These are phyloP conservation scores for Eucalyptus regnans DNA, from an alignment of 345 rosid species.

Conservation along the genomic window DNA sequence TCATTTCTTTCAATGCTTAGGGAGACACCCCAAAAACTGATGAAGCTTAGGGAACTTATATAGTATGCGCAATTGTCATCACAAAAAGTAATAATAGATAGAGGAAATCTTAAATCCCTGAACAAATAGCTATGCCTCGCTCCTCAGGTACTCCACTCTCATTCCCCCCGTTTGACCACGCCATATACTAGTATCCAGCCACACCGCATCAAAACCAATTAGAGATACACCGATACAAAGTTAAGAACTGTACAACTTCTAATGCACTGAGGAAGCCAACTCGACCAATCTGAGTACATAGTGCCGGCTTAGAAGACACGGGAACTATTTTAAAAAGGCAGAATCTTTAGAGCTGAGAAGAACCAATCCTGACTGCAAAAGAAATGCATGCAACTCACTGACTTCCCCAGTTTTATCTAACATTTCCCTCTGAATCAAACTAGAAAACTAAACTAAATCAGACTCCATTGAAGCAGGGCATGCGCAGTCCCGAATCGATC, in stretches of 20 bases:
- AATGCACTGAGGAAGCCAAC: not conserved
- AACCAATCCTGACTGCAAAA: not conserved
- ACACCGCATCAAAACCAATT: not conserved
- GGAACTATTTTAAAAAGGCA: not conserved
- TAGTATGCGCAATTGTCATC: not conserved
- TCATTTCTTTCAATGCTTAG: not conserved
- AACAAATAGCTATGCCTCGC: not conserved
- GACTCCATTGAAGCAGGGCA: not conserved
- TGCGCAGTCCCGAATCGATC: not conserved
- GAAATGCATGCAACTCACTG: not conserved
- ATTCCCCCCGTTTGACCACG: not conserved
- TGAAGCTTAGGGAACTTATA: not conserved
- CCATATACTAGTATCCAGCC: not conserved
- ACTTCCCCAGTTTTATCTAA: not conserved
- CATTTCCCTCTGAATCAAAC: not conserved
- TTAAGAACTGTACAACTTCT: not conserved
- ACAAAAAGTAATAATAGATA: not conserved
- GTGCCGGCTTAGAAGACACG: not conserved
- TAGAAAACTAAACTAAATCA: not conserved
- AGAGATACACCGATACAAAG: not conserved
- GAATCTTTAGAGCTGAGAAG: not conserved
- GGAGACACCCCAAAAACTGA: not conserved
- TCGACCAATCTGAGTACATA: not conserved
- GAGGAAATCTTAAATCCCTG: not conserved
- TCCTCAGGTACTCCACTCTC: not conserved